Base-by-base conservation (phyloP, 257 asterid species). In the Buddleja alternifolia region DNA sequence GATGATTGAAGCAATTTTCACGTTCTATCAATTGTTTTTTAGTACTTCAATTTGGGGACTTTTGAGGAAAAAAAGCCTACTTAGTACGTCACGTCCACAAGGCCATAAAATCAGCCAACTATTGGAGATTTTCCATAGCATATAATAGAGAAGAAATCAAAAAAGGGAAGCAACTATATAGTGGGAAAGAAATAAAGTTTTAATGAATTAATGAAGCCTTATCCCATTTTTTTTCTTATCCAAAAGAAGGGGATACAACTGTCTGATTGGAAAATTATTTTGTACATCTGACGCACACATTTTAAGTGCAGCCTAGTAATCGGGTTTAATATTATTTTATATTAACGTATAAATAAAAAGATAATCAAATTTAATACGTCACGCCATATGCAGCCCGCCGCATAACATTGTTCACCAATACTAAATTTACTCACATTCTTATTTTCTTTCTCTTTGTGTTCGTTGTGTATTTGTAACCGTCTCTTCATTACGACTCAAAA, bases 1-100 rank as follows among this genome's bases (percentile, higher is more conserved):
- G 61, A 50, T 70, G 80, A 73, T 54, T 58, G 62, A 46, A 78
- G 80, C 80, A 78, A 70, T 42, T 46, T 74, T 78, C 83, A 70
- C 80, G 83, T 53, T 78, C 72, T 54, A 15, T 74, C 14, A 17
- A 20, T 65, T 78, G 80, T 70, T 69, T 58, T 69, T 73, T 72
- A 61, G 69, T 55, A 55, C 75, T 67, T 68, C 34, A 66, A 53
- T 66, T 60, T 67, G 55, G 75, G 54, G 15, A 60, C 54, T 72
- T 67, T 54, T 10, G 2, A 55, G 4, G 20, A 12, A 62, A 55
- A n/a, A 53, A 62, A 56, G 69, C 60, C 68, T 66, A 9, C 17
- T 3, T 32, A n/a, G 39, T 61, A 63, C 72, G 66, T 79, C 80
- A 79, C 21, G 58, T 40, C 66, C 77, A 66, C 55, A 65, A 65